These are phyloP conservation scores for Schizophyllum commune DNA, from an alignment of 1,284 basidiomycete species.

Conservation along the genomic window DNA sequence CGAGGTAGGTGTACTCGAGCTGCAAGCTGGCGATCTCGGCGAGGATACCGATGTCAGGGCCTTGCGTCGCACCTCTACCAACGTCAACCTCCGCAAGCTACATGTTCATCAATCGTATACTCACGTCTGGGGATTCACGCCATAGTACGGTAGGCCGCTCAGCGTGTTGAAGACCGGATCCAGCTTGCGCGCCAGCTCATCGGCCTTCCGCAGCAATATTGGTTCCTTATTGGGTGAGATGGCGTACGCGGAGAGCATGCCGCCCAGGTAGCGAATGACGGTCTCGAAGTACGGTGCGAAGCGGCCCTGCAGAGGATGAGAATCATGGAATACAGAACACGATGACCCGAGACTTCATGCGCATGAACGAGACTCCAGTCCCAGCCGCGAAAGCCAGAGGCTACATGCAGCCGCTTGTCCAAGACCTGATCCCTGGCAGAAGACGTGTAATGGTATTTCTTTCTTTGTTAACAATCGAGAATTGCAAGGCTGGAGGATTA, in stretches of 20 bases:
- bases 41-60: conserved; percentile 31
- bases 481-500: not conserved
- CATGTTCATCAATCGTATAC: conserved; percentile 8
- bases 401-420: not conserved
- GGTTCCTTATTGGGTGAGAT: conserved; percentile 37
- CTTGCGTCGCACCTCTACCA: conserved; percentile 19
- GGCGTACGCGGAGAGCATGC: conserved; percentile 77
- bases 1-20: conserved; percentile 51
- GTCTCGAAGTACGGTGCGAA: conserved; percentile 75
- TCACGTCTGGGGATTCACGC: conserved; percentile 41
- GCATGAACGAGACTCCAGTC: not conserved
- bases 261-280: conserved; percentile 82
- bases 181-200: conserved; percentile 42
- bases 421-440: not conserved
- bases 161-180: conserved; percentile 43
- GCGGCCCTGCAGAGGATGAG: conserved; percentile 18
- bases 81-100: not conserved
- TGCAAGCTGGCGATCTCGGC: conserved; percentile 53
- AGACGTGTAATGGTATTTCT: not conserved
- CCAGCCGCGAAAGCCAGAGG: not conserved
- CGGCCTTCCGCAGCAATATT: conserved; percentile 39
- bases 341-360: not conserved
- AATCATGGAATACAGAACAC: not conserved
- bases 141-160: conserved; percentile 40
- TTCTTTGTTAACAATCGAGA: not conserved